A percentile compares a stretch with the other conserved stretches of the same genome.
Evolutionary conservation across 495 filamentous ascomycete species (phyloP).

Genomic region (Copromyces sp.): DNA sequence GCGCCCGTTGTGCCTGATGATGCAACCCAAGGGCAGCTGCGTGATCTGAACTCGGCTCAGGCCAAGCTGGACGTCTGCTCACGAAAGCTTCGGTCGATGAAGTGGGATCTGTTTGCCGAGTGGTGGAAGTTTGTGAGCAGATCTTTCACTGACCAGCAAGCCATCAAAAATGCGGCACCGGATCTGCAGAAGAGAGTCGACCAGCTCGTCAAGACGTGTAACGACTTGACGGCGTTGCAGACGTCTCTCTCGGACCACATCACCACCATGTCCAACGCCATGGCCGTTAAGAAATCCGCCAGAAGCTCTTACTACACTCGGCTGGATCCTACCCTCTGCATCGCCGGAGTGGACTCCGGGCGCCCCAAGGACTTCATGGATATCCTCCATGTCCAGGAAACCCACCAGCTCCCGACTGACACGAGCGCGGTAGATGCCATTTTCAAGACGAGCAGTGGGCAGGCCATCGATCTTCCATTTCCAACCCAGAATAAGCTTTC

Average conservation of each 20-base stretch:
- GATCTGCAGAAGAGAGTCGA: conserved; percentile 1
- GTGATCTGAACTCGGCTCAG: conserved; percentile 17
- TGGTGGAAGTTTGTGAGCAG: conserved; percentile 29
- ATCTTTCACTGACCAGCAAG: no score
- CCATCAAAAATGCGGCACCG: background rate
- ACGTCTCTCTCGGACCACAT: background rate
- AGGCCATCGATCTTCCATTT: background rate
- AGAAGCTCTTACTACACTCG: background rate
- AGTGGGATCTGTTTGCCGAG: conserved; percentile 31
- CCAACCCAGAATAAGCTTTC: background rate
- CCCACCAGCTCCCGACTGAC: conserved; percentile 4
- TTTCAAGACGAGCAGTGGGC: background rate
- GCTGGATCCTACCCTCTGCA: conserved; percentile 1
- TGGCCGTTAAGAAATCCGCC: conserved; percentile 1
- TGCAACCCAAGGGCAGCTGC: conserved; percentile 1
- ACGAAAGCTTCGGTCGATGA: conserved; percentile 1
- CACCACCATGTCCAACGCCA: background rate
- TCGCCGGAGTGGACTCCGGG: conserved; percentile 1
- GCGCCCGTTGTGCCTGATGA: no score
- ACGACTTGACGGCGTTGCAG: background rate
- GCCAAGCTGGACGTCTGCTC: conserved; percentile 8
- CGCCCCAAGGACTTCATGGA: conserved; percentile 1
- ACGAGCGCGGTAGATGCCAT: background rate
- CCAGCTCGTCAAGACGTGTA: no score
- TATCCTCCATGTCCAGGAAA: background rate